Base-by-base conservation (phyloP, 2,329 filamentous ascomycete species). In the Microdochium nivale region DNA sequence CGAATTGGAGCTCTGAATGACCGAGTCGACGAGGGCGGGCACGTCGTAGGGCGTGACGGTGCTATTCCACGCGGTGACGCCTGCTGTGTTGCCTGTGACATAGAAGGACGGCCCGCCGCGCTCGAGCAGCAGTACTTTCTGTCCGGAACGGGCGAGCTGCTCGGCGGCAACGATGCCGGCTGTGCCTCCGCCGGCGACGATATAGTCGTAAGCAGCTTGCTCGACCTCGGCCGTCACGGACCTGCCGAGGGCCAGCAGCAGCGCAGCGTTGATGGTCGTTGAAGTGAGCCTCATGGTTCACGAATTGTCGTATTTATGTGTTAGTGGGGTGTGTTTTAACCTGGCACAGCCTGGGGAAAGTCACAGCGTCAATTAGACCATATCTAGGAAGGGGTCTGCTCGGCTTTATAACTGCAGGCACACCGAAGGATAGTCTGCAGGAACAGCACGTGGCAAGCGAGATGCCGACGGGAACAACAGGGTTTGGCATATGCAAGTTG, bases 181-280 rank as follows among this genome's bases (percentile, higher is more conserved):
- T 58, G 48, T 62, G 43, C 62, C 61, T 35, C 55, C 62, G 30
- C 62, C 61, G 2, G 60, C 60, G 8, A 65, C 60, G 44, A 65
- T 65, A 47, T 63, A 65, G 48, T 65, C 62, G 49, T 62, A 65
- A 8, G 40, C 40, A 2, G 61, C 16, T 4, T 52, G 47, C 32
- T 47, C 27, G 35, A 25, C 13, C 51, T 51, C 44, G 25, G 47
- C 35, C 25, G 48, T n/a, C 30, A 40, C 51, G 21, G 51, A 32
- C n/a, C 19, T 35, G 24, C 51, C 51, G 2, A 49, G 35, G 51
- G 47, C 51, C 19, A 49, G 46, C 30, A 48, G 47, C 35, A 52
- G 25, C 21, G 51, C 47, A 24, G 57, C 61, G 9, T 23, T 44
- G 40, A 44, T 21, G 14, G 40, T 44, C 7, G 19, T 44, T 16